Evolutionary conservation across 1,284 basidiomycete species (phyloP).

Genomic region (Cryptococcus jaspeensis): DNA sequence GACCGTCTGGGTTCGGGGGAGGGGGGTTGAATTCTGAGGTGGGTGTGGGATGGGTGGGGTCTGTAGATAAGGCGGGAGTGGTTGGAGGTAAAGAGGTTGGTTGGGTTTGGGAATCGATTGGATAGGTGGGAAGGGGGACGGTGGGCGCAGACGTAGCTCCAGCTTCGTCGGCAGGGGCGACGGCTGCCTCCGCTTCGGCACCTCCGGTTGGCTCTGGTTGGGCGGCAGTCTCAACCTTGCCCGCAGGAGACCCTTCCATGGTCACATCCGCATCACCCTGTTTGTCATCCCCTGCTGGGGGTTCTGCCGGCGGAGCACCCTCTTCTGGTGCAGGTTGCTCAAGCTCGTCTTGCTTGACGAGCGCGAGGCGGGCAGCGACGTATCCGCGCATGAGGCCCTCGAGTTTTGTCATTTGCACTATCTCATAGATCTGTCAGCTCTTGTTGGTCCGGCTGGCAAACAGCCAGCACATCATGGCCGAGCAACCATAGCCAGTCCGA

Average conservation of each 20-base stretch:
- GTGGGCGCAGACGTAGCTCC: too few relatives aligned
- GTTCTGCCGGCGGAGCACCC: too few relatives aligned
- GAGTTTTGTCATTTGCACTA: slow-evolving; percentile 41
- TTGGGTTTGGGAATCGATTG: too few relatives aligned
- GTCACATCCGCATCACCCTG: too few relatives aligned
- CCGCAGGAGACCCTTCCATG: too few relatives aligned
- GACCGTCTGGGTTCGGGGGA: not conserved
- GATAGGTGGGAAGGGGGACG: too few relatives aligned
- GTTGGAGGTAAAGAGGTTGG: too few relatives aligned
- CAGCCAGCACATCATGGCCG: not conserved
- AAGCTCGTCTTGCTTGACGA: not conserved
- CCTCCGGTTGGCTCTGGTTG: not conserved
- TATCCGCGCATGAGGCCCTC: slow-evolving; percentile 41
- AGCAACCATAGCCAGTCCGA: too few relatives aligned
- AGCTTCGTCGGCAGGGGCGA: not conserved
- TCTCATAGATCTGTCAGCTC: not conserved
- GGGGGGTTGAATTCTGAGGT: not conserved
- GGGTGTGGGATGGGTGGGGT: not conserved
- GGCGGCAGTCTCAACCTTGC: not conserved
- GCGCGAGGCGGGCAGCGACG: slow-evolving; percentile 5
- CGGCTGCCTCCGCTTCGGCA: not conserved
- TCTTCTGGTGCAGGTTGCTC: not conserved
- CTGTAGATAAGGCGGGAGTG: too few relatives aligned
- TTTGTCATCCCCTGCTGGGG: too few relatives aligned
- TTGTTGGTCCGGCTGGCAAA: not conserved